Base-by-base conservation (phyloP, 139 green algal species). In the Gonium pectorale region DNA sequence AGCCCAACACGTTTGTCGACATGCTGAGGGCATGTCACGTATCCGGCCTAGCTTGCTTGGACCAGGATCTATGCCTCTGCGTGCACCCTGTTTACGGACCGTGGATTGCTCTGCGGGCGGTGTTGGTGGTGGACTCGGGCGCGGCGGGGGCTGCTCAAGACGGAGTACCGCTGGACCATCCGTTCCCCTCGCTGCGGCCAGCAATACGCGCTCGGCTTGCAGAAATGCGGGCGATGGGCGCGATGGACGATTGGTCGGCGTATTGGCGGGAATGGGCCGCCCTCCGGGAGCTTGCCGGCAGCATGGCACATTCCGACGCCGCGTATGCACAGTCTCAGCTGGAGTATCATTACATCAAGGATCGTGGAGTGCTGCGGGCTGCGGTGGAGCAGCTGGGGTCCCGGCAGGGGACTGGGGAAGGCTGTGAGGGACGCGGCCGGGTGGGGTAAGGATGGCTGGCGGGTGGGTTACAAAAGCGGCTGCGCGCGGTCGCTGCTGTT, bases 91-190 rank as follows among this genome's bases (percentile, higher is more conserved):
- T 33, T 8, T 82, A 60, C 38, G 74, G 74, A 17, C 40, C 56
- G 59, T 82, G 74, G 74, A 71, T 82, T 35, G 74, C 54, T 9
- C 59, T 82, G 5, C 40, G 74, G 7, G 74, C 59, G 0, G 56
- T 82, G 40, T 31, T 82, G 0, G 31, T 60, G 6, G 56, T 71
- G 11, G 59, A 71, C 17, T 29, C 59, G 7, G 11, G 9, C n/a
- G 31, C n/a, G 1, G 22, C n/a, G n/a, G n/a, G n/a, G 8, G 46
- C 46, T 15, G n/a, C 31, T 5, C 13, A 13, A 9, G 8, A 40
- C 4, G 9, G 27, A 29, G 41, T 7, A 24, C 29, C 11, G 5
- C n/a, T 41, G 1, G 33, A 41, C 9, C 37, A 82, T 27, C 74
- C 74, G 5, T 82, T 82, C 31, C 54, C 74, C 0, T 24, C 60